Evolutionary conservation across 352 stramenopile genomes (phyloP).

Genomic region (Phytophthora pistaciae): DNA sequence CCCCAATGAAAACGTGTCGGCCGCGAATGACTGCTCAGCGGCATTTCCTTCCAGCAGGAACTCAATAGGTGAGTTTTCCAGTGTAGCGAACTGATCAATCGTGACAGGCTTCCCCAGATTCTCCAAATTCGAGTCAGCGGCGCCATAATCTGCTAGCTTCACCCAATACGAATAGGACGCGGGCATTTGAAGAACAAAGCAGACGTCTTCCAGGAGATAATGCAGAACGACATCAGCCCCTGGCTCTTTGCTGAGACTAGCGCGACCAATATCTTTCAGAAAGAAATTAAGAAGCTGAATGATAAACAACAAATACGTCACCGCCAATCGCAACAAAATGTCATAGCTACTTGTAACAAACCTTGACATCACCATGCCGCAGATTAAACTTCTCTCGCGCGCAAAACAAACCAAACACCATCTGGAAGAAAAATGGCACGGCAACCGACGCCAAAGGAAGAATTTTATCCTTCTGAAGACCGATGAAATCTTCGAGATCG

Average conservation of each 20-base stretch:
- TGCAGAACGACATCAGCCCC: conserved; percentile 52
- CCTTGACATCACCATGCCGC: conserved; percentile 99
- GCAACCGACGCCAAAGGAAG: conserved; percentile 63
- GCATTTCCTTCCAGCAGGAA: conserved; percentile 95
- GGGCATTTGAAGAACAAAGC: conserved; percentile 71
- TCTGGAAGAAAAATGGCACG: conserved; percentile 96
- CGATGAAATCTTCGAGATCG: conserved; percentile 97
- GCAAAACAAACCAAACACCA: conserved; percentile 96
- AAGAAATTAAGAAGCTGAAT: conserved; percentile 98
- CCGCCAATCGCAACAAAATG: background rate
- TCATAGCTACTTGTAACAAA: conserved; percentile 22
- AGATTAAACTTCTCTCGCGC: conserved; percentile 91
- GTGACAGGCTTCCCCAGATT: conserved; percentile 92
- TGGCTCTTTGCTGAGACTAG: conserved; percentile 39
- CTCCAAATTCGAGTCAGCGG: conserved; percentile 90
- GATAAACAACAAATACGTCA: background rate
- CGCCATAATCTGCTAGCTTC: conserved; percentile 99
- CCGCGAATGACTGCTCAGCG: conserved; percentile 91
- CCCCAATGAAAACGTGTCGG: conserved; percentile 97
- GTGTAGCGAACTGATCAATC: conserved; percentile 96
- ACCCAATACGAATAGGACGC: conserved; percentile 86
- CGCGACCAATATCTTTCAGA: conserved; percentile 81
- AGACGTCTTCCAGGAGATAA: conserved; percentile 67
- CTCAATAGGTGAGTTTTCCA: conserved; percentile 98
- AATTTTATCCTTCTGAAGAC: conserved; percentile 75